Base-by-base conservation (phyloP, 2,329 filamentous ascomycete species). In the Blumeria graminis region DNA sequence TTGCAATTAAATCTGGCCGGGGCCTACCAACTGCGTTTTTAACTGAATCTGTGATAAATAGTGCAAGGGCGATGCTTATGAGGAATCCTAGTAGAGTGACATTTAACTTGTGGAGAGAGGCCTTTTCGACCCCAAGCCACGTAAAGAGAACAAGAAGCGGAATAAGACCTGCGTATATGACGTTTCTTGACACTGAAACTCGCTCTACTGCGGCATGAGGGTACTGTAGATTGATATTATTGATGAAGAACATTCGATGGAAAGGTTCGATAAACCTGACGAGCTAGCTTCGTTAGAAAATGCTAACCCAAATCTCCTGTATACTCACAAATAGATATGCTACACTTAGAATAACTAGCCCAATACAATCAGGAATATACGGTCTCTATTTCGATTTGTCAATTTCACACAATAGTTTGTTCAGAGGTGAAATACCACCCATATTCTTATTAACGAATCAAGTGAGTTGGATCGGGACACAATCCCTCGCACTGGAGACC, bases 161-260 rank as follows among this genome's bases (percentile, higher is more conserved):
- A 5, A 88, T 66, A 55, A 79, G 77, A 55, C 82, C 77, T 52
- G 86, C 81, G 68, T 93, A 94, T 56, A 88, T 70, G 62, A 61
- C 63, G 51, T 65, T 65, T 63, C 62, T 73, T 84, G 82, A 67
- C 13, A 94, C 80, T 7, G 87, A 75, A 0, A 98, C 92, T 60
- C 88, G 78, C 69, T 98, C 89, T 55, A 83, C 70, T 57, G 83
- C 74, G 22, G 92, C 87, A 69, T 94, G 84, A 0, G 92, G 92
- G 65, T 84, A 95, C 61, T 86, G 82, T 58, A 96, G 87, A 54
- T 80, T 74, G 28, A 85, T 76, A 67, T 96, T 87, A 66, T 88
- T 84, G 60, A 96, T 77, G 61, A 80, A 84, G 71, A 98, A 96
- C 79, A 95, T 84, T 70, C 86, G 87, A 68, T 96, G 88, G 67